Evolutionary conservation across 1,139 yeast genomes (phyloP).

Genomic region (Pichia sp.): DNA sequence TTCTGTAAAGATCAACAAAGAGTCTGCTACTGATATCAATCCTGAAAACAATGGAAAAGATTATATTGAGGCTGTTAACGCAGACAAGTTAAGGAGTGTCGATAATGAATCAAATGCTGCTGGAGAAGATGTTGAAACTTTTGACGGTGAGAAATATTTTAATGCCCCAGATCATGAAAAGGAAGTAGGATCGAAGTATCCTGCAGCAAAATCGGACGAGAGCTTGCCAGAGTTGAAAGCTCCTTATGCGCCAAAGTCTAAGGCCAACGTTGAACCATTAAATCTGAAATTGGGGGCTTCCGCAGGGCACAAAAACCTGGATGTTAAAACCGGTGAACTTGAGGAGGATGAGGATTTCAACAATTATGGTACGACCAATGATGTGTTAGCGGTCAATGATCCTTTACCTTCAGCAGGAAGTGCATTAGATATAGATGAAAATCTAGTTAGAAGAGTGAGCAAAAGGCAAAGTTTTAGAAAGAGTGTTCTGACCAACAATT

Average conservation of each 20-base stretch:
- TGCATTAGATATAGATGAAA: conserved; percentile 23
- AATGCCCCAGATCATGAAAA: background rate
- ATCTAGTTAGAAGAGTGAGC: conserved; percentile 15
- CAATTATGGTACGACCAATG: conserved; percentile 1
- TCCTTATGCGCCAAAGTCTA: background rate
- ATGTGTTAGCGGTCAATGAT: background rate
- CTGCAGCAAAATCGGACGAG: background rate
- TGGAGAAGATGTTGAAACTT: background rate
- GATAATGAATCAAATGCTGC: background rate
- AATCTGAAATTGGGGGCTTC: background rate
- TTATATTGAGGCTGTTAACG: no score
- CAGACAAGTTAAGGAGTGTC: no score
- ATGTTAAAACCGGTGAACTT: background rate
- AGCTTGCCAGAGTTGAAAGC: background rate
- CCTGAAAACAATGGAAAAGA: no score
- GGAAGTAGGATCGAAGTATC: background rate
- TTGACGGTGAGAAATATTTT: conserved; percentile 5
- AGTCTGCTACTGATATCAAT: no score
- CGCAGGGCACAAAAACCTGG: background rate
- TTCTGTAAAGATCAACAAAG: no score
- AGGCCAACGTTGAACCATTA: background rate
- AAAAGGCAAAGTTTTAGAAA: conserved; percentile 10
- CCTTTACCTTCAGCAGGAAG: conserved; percentile 14
- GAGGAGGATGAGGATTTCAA: conserved; percentile 13
- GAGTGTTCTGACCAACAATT: background rate